These are phyloP conservation scores for Botrytis tulipae DNA, from an alignment of 2,329 filamentous ascomycete species.

Conservation along the genomic window DNA sequence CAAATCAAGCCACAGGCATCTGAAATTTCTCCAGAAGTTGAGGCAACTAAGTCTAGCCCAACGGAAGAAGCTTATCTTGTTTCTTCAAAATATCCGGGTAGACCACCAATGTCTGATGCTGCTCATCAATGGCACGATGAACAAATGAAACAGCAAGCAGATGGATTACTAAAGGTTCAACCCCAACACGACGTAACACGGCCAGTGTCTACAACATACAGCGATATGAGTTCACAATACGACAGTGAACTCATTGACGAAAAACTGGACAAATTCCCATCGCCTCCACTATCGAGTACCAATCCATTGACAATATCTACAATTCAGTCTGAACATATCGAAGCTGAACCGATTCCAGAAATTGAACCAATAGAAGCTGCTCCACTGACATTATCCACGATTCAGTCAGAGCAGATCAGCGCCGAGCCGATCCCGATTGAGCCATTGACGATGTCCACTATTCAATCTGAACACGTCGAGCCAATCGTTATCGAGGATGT, in stretches of 20 bases:
- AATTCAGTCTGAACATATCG: slow-evolving; percentile 40
- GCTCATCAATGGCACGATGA: slow-evolving; percentile 37
- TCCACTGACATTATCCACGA: slow-evolving; percentile 38
- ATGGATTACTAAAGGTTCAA: slow-evolving; percentile 27
- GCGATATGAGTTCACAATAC: slow-evolving; percentile 53
- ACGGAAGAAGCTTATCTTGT: slow-evolving; percentile 24
- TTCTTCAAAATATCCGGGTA: slow-evolving; percentile 28
- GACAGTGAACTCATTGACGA: slow-evolving; percentile 49
- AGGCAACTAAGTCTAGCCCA: slow-evolving; percentile 23
- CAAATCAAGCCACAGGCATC: background rate
- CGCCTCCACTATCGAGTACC: slow-evolving; percentile 47
- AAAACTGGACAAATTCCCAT: slow-evolving; percentile 54
- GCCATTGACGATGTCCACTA: slow-evolving; percentile 39
- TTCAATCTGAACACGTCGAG: slow-evolving; percentile 40
- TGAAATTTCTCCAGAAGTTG: slow-evolving; percentile 27
- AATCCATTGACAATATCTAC: slow-evolving; percentile 39
- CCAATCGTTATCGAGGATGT: slow-evolving; percentile 20
- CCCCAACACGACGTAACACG: slow-evolving; percentile 37
- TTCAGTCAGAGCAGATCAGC: slow-evolving; percentile 45
- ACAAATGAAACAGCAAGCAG: slow-evolving; percentile 30
- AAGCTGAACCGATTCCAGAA: slow-evolving; percentile 31
- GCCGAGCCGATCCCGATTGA: slow-evolving; percentile 28
- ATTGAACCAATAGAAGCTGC: slow-evolving; percentile 25
- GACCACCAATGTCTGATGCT: slow-evolving; percentile 33
- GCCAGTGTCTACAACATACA: slow-evolving; percentile 51